A percentile compares a stretch with the other conserved stretches of the same genome.
Conservation (phyloP, 2,329 filamentous ascomycete genomes). For the Mycosphaerella sp. region DNA sequence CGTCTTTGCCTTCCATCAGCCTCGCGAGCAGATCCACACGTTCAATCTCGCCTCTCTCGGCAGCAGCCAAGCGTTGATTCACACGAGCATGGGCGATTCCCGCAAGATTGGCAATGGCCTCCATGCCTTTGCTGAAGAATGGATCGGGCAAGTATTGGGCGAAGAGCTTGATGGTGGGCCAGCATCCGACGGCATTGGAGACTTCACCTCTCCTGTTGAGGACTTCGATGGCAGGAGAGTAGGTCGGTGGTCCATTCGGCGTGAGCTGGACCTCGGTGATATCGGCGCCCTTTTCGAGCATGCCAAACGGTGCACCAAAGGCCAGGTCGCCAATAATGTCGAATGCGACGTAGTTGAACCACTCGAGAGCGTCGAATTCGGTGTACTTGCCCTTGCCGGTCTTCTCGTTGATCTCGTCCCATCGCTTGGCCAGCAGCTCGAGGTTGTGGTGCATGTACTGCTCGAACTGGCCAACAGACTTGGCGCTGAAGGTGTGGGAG, state of each 20-base stretch:
- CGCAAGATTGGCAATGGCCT: slow-evolving; percentile 62
- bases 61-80: slow-evolving; percentile 62
- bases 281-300: slow-evolving; percentile 63
- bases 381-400: slow-evolving; percentile 49
- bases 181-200: slow-evolving; percentile 65
- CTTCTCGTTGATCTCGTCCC: slow-evolving; percentile 57
- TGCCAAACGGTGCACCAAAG: slow-evolving; percentile 67
- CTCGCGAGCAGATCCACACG: slow-evolving; percentile 75
- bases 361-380: slow-evolving; percentile 57
- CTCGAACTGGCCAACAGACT: slow-evolving; percentile 68
- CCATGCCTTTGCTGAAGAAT: slow-evolving; percentile 34
- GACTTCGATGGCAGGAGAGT: slow-evolving; percentile 65
- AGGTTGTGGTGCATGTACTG: slow-evolving; percentile 81
- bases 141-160: slow-evolving; percentile 60
- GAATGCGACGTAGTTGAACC: slow-evolving; percentile 76
- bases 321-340: slow-evolving; percentile 60
- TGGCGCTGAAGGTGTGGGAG: slow-evolving; percentile 77
- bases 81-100: slow-evolving; percentile 85
- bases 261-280: slow-evolving; percentile 29
- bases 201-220: slow-evolving; percentile 84
- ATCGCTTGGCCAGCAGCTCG: slow-evolving; percentile 63
- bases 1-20: slow-evolving; percentile 79
- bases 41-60: slow-evolving; percentile 48
- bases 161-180: slow-evolving; percentile 68
- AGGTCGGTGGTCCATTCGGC: slow-evolving; percentile 27